Conservation (phyloP, 495 filamentous ascomycete species). For the Amniculicola lignicola region DNA sequence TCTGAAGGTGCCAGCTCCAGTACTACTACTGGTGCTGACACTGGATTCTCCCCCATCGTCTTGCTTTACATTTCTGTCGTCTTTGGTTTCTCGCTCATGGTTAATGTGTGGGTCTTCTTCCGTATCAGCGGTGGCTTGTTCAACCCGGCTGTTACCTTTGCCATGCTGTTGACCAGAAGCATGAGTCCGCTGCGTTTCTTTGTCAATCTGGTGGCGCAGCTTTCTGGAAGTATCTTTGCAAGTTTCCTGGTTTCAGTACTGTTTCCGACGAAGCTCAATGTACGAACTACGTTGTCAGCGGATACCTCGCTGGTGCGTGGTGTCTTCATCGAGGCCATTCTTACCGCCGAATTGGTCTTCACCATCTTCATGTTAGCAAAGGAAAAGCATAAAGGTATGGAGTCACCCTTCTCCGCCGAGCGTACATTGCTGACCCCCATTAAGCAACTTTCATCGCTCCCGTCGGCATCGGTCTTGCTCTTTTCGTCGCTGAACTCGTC, state of each 20-base stretch:
- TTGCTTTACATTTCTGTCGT: conserved; percentile 62
- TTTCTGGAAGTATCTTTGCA: conserved; percentile 55
- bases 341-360: conserved; percentile 71
- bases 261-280: conserved; percentile 53
- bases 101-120: conserved; percentile 83
- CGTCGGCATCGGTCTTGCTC: conserved; percentile 67
- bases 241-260: conserved; percentile 58
- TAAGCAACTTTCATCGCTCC: conserved; percentile 71
- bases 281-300: conserved; percentile 54
- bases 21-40: conserved; percentile 39
- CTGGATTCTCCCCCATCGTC: conserved; percentile 14
- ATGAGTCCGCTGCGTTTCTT: conserved; percentile 51
- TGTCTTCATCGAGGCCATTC: conserved; percentile 74
- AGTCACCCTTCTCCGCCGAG: not conserved
- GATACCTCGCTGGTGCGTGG: conserved; percentile 61
- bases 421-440: conserved; percentile 43
- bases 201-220: conserved; percentile 52
- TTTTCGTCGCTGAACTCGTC: conserved; percentile 62
- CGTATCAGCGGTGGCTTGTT: conserved; percentile 76
- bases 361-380: conserved; percentile 77
- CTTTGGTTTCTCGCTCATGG: conserved; percentile 72
- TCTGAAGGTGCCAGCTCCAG: conserved; percentile 4
- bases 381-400: conserved; percentile 53
- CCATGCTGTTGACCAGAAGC: conserved; percentile 54
- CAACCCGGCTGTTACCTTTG: conserved; percentile 70